A percentile compares a stretch with the other conserved stretches of the same genome.
phyloP scores from a whole-genome alignment of 352 stramenopile genomes.

The Globisporangium nagaii region DNA sequence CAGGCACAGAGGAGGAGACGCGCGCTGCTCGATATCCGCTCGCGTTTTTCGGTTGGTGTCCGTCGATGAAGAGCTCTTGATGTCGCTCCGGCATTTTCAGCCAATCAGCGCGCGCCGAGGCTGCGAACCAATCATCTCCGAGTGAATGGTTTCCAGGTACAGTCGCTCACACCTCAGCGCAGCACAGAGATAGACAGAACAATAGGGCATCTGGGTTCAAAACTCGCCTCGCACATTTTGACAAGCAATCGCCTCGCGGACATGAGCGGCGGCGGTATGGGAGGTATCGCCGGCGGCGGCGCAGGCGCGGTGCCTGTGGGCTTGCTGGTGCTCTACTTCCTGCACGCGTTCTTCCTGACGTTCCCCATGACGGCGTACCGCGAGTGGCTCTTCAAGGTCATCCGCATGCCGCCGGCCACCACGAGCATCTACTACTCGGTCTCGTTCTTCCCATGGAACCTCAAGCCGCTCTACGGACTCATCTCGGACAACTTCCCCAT shows the following conservation, averaged over 20 bases:
- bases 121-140: slow-evolving; percentile 3
- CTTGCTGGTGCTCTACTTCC: slow-evolving; percentile 73
- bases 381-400: slow-evolving; percentile 69
- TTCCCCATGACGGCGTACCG: slow-evolving; percentile 78
- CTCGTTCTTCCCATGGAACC: slow-evolving; percentile 82
- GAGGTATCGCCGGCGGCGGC: background rate
- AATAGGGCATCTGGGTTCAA: slow-evolving; percentile 4
- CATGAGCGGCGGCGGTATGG: background rate
- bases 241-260: background rate
- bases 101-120: slow-evolving; percentile 23
- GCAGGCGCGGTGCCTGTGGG: slow-evolving; percentile 41
- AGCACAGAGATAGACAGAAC: slow-evolving; percentile 1
- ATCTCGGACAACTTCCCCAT: slow-evolving; percentile 73
- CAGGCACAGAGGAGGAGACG: background rate
- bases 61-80: background rate
- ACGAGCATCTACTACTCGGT: slow-evolving; percentile 80
- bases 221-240: background rate
- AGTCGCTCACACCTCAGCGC: background rate
- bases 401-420: slow-evolving; percentile 72
- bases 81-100: slow-evolving; percentile 10
- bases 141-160: background rate
- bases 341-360: slow-evolving; percentile 69
- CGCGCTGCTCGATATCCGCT: background rate
- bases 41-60: background rate
- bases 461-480: slow-evolving; percentile 79